These are phyloP conservation scores for Ustilago nuda DNA, from an alignment of 1,284 basidiomycete species.

Conservation along the genomic window DNA sequence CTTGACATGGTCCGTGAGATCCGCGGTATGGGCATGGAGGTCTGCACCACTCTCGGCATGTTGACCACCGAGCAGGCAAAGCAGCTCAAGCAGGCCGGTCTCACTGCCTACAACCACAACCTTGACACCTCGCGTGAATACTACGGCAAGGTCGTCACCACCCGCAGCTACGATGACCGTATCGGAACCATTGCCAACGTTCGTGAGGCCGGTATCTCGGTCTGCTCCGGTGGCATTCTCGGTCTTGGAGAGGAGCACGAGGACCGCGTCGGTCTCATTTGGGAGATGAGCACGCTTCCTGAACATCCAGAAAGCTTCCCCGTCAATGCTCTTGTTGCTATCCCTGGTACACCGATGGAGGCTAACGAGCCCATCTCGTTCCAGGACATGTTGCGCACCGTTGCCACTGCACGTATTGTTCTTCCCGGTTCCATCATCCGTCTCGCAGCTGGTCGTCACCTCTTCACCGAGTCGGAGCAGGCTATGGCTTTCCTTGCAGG, in stretches of 20 bases:
- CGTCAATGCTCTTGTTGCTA: slow-evolving; percentile 87
- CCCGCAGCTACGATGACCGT: slow-evolving; percentile 92
- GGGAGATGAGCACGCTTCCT: slow-evolving; percentile 88
- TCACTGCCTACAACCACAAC: slow-evolving; percentile 99
- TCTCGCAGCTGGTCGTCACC: slow-evolving; percentile 91
- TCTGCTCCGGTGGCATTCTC: slow-evolving; percentile 96
- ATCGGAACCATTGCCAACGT: slow-evolving; percentile 89
- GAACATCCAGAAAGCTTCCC: slow-evolving; percentile 98
- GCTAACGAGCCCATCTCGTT: slow-evolving; percentile 73
- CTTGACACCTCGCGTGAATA: slow-evolving; percentile 97
- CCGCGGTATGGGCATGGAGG: slow-evolving; percentile 73
- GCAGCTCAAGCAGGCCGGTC: slow-evolving; percentile 87
- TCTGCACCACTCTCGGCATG: slow-evolving; percentile 99
- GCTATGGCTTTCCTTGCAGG: slow-evolving; percentile 99
- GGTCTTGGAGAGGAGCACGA: slow-evolving; percentile 91
- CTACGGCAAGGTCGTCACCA: slow-evolving; percentile 94
- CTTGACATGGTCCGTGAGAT: slow-evolving; percentile 84
- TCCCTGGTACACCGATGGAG: slow-evolving; percentile 75
- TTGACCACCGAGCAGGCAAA: slow-evolving; percentile 90
- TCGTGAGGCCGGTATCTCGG: slow-evolving; percentile 92
- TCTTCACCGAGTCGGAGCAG: slow-evolving; percentile 89
- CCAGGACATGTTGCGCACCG: slow-evolving; percentile 89
- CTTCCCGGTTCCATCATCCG: slow-evolving; percentile 92
- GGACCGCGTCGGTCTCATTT: slow-evolving; percentile 92
- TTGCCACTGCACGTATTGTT: slow-evolving; percentile 92